Conservation (phyloP, 345 rosid species). For the Zanthoxylum bungeanum region DNA sequence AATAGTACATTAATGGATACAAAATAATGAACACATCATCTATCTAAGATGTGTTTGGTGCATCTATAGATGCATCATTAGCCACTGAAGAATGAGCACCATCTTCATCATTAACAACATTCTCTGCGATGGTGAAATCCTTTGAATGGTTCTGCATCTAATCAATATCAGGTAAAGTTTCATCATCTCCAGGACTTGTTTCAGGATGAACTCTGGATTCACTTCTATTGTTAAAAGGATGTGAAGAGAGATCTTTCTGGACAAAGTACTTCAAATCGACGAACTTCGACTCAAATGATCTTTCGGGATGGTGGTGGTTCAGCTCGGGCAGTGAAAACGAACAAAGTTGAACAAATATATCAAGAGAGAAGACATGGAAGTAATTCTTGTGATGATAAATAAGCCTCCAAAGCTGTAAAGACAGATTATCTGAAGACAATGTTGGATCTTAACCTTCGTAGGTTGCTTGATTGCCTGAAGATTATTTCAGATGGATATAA, state of each 20-base stretch:
- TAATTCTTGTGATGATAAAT: slow-evolving; percentile 36
- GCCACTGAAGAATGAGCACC: neutral
- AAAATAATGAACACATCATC: too few species aligned
- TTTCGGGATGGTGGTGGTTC: neutral
- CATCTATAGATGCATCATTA: neutral
- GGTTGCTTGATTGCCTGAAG: neutral
- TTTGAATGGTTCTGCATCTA: neutral
- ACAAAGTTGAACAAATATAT: slow-evolving; percentile 19
- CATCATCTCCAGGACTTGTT: neutral
- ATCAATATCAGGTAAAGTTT: neutral
- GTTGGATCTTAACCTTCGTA: slow-evolving; percentile 16
- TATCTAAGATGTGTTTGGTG: neutral
- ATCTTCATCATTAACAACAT: neutral
- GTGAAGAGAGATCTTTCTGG: neutral
- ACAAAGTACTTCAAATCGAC: neutral
- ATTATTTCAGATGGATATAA: too few species aligned
- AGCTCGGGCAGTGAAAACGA: slow-evolving; percentile 1
- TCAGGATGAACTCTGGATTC: neutral
- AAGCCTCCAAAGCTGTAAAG: slow-evolving; percentile 41
- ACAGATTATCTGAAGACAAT: slow-evolving; percentile 30
- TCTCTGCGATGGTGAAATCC: neutral
- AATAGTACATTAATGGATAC: too few species aligned
- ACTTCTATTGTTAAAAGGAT: neutral
- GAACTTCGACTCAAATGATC: neutral
- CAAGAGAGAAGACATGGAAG: slow-evolving; percentile 33